Evolutionary conservation across 1,284 basidiomycete species (phyloP), one percentile per base, ranked within the genome.

Genomic region (Microstroma glucosiphilum): DNA sequence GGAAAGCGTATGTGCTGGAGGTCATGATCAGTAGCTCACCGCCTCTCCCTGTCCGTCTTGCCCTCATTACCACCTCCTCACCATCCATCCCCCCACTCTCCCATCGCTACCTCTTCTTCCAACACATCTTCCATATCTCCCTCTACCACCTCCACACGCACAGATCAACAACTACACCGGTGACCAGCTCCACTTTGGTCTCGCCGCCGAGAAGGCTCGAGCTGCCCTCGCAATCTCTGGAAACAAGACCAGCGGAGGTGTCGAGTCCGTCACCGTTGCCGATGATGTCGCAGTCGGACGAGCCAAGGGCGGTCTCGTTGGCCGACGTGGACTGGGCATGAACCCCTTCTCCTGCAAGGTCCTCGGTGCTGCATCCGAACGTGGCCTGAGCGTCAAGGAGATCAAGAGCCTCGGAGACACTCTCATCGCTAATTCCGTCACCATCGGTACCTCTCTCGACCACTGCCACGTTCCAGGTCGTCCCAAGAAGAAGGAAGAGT

Each of bases 391-490:
- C 25, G 72, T 76, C 43, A 65, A 72, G 65, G 61, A 68, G 21
- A 60, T 78, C 41, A 77, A 67, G 53, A 69, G 70, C 57, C 68
- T 80, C 43, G 79, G 41, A 86, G 89, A 76, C 86, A 89, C 80
- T 87, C 72, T 84, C 1, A 82, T 83, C 12, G 76, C 69, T 30
- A 82, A 83, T 69, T 72, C 85, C 21, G 81, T 81, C 15, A 84
- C 84, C 60, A 77, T 86, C 11, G 85, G 84, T 8, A 82, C 84
- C 37, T 84, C 83, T 41, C 75, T 86, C 41, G 84, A 82, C 54
- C 85, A 85, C 72, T 85, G 85, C 69, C 84, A 86, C 70, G 82
- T 85, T 51, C 85, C 84, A 13, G 84, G 85, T 17, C 76, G 83
- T 9, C 70, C 71, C 51, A 76, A 75, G 60, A 67, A 68, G 37